phyloP scores from a whole-genome alignment of 2,329 filamentous ascomycete species.

The Scorias spongiosa region DNA sequence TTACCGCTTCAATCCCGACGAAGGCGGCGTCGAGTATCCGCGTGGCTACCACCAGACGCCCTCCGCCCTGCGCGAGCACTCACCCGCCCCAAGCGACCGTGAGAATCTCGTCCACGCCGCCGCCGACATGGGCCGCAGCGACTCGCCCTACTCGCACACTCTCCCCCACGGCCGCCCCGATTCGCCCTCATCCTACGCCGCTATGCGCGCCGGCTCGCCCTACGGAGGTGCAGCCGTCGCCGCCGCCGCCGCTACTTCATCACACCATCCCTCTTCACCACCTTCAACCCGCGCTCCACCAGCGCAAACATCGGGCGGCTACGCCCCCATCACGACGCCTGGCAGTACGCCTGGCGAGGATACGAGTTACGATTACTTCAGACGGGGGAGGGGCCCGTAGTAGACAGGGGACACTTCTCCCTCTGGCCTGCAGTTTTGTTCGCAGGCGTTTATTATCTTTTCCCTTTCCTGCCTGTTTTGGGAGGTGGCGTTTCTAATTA shows the following conservation, averaged over 20 bases:
- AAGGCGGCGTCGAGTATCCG: conserved; percentile 27
- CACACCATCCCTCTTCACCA: no score
- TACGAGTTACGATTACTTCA: conserved; percentile 27
- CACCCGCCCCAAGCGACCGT: conserved; percentile 19
- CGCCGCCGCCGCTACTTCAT: no score
- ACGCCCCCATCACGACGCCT: conserved; percentile 13
- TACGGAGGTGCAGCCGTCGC: background rate
- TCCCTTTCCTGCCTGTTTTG: no score
- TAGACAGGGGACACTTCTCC: background rate
- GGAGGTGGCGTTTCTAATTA: no score
- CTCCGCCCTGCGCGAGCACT: conserved; percentile 25
- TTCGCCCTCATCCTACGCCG: conserved; percentile 2
- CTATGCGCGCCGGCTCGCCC: conserved; percentile 1
- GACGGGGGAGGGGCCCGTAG: conserved; percentile 11
- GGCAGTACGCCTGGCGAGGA: conserved; percentile 18
- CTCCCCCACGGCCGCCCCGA: background rate
- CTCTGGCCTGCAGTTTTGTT: no score
- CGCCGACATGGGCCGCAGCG: conserved; percentile 15
- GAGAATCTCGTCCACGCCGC: conserved; percentile 12
- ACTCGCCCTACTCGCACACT: background rate
- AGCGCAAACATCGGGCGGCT: conserved; percentile 11
- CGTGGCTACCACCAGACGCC: conserved; percentile 33
- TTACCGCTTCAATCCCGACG: conserved; percentile 9
- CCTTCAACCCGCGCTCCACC: background rate
- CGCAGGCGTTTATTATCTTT: no score